Conservation (phyloP, 2,329 filamentous ascomycete genomes). For the Tricladium varicosporioides region DNA sequence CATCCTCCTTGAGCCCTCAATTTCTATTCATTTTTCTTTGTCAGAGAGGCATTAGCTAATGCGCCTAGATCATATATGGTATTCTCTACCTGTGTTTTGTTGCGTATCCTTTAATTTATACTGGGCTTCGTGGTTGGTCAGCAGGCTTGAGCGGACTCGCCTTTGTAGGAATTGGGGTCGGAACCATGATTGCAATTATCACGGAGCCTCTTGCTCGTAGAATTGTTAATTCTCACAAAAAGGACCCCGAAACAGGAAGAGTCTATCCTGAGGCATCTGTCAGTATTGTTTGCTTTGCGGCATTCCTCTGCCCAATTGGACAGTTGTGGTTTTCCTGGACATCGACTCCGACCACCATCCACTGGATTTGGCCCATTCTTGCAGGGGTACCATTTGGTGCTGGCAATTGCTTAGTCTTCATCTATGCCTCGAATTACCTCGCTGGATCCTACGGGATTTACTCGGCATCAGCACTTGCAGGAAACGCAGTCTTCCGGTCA, state of each 20-base stretch:
- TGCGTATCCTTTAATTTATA: slow-evolving; percentile 84
- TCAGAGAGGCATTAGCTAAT: neutral
- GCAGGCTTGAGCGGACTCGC: slow-evolving; percentile 71
- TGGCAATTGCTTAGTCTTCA: slow-evolving; percentile 76
- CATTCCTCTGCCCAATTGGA: slow-evolving; percentile 71
- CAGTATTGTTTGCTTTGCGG: slow-evolving; percentile 74
- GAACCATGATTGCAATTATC: slow-evolving; percentile 59
- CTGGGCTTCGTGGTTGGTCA: slow-evolving; percentile 70
- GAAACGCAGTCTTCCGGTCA: slow-evolving; percentile 73
- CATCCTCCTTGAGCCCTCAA: no score
- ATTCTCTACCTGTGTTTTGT: slow-evolving; percentile 90
- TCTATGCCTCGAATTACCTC: slow-evolving; percentile 79
- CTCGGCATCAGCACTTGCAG: slow-evolving; percentile 75
- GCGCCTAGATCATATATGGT: slow-evolving; percentile 65
- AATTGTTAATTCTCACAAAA: slow-evolving; percentile 73
- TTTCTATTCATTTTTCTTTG: no score
- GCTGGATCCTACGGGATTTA: slow-evolving; percentile 79
- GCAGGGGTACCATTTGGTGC: slow-evolving; percentile 78
- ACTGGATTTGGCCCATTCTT: slow-evolving; percentile 77
- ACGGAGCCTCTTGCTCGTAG: slow-evolving; percentile 70
- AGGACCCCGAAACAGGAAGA: slow-evolving; percentile 72
- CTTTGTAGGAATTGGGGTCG: slow-evolving; percentile 70
- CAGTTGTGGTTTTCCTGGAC: slow-evolving; percentile 91
- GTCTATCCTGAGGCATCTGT: slow-evolving; percentile 78
- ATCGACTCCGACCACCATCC: slow-evolving; percentile 71